These are phyloP conservation scores for Vanilla planifolia DNA, from an alignment of 106 monocot genomes.

Conservation along the genomic window DNA sequence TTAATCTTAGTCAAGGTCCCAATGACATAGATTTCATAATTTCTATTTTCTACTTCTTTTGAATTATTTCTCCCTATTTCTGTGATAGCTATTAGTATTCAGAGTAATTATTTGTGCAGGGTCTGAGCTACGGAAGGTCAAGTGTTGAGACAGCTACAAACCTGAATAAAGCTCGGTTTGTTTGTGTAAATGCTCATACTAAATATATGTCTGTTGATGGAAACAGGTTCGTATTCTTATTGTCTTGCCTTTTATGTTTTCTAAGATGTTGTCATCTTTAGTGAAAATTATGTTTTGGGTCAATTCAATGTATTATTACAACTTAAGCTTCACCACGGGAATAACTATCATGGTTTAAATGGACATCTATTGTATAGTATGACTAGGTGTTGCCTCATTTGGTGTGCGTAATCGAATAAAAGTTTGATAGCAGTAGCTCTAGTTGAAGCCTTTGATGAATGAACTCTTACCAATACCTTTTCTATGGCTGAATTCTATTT, in stretches of 20 bases:
- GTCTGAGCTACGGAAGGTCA: background rate
- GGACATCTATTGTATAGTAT: no score
- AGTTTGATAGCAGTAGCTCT: no score
- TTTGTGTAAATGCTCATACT: background rate
- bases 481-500: no score
- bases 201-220: background rate
- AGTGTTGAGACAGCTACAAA: constrained; percentile 19
- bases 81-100: background rate
- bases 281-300: no score
- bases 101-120: constrained; percentile 13
- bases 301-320: no score
- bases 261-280: no score
- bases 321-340: no score
- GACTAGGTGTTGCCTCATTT: no score
- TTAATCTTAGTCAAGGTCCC: constrained; percentile 8
- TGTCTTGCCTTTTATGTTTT: background rate
- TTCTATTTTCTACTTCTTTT: background rate
- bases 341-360: no score
- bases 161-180: constrained; percentile 7
- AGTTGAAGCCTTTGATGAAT: no score
- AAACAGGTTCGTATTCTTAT: background rate
- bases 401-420: no score
- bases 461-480: no score
- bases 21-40: background rate
- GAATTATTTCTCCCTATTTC: background rate